These are phyloP conservation scores for Tylopilus orsonianus DNA, from an alignment of 1,284 basidiomycete species.

Conservation along the genomic window DNA sequence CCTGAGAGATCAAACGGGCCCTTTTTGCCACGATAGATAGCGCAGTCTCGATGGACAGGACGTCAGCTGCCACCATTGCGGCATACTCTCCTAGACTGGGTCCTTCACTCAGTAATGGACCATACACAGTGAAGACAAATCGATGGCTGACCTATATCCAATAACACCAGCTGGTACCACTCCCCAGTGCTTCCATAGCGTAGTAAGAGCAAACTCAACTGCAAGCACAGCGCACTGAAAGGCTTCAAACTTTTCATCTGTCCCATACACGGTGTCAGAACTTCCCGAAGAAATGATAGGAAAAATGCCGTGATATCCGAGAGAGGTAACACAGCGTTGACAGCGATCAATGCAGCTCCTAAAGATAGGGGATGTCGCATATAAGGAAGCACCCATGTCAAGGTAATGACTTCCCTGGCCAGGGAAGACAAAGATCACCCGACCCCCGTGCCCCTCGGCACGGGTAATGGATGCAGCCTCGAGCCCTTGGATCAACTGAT, in stretches of 20 bases:
- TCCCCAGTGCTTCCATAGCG: constrained; percentile 68
- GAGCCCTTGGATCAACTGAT: constrained; percentile 49
- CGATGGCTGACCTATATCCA: constrained; percentile 59
- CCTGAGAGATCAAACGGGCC: constrained; percentile 51
- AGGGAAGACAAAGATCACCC: constrained; percentile 64
- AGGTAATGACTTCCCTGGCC: constrained; percentile 68
- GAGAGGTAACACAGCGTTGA: constrained; percentile 45
- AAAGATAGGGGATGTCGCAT: constrained; percentile 48
- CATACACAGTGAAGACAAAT: neutral
- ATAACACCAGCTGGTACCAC: constrained; percentile 53
- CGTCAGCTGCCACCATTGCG: constrained; percentile 57
- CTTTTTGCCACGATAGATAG: constrained; percentile 57
- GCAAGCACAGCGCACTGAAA: constrained; percentile 59
- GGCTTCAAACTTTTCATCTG: constrained; percentile 40
- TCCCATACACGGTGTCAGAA: constrained; percentile 12
- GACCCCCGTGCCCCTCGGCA: constrained; percentile 28
- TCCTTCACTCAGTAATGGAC: neutral
- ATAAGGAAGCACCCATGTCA: constrained; percentile 63
- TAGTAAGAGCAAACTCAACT: constrained; percentile 58
- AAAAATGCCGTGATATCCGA: constrained; percentile 52
- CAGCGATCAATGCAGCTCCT: constrained; percentile 54
- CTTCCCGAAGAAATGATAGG: constrained; percentile 40
- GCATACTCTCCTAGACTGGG: constrained; percentile 69
- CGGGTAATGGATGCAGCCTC: constrained; percentile 34
- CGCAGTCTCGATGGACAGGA: constrained; percentile 54